Evolutionary conservation across 345 rosid species (phyloP).

Genomic region (Gossypioides kirkii): DNA sequence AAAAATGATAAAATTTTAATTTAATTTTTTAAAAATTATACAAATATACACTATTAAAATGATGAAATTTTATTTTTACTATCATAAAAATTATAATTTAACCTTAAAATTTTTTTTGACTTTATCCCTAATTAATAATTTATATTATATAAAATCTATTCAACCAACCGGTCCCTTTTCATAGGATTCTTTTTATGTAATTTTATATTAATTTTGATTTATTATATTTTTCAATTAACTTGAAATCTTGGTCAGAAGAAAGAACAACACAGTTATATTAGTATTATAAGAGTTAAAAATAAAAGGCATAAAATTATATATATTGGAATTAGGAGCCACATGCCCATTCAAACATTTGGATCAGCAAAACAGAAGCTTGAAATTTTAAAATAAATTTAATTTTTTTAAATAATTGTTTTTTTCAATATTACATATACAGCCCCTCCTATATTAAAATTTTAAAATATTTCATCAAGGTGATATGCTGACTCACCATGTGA

Average conservation of each 20-base stretch:
- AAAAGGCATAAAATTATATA: background rate
- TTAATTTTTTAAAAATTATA: no score
- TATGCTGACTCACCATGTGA: slow-evolving; percentile 35
- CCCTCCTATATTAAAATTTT: background rate
- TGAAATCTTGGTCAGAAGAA: background rate
- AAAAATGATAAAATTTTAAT: no score
- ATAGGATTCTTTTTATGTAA: background rate
- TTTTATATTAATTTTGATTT: background rate
- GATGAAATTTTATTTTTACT: no score
- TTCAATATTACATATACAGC: background rate
- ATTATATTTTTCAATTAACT: background rate
- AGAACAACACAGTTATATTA: background rate
- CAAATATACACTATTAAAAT: accelerated
- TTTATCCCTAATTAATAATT: no score
- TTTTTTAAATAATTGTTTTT: background rate
- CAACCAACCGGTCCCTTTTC: background rate
- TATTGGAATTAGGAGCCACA: slow-evolving; percentile 21
- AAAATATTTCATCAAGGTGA: slow-evolving; percentile 9
- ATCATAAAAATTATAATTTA: no score
- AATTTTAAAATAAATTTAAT: background rate
- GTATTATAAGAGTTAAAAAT: background rate
- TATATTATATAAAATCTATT: no score
- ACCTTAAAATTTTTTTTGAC: no score
- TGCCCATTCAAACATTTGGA: slow-evolving; percentile 25
- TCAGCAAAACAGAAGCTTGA: slow-evolving; percentile 5